Base-by-base conservation (phyloP, 83 land plant species). In the Picea abies region DNA sequence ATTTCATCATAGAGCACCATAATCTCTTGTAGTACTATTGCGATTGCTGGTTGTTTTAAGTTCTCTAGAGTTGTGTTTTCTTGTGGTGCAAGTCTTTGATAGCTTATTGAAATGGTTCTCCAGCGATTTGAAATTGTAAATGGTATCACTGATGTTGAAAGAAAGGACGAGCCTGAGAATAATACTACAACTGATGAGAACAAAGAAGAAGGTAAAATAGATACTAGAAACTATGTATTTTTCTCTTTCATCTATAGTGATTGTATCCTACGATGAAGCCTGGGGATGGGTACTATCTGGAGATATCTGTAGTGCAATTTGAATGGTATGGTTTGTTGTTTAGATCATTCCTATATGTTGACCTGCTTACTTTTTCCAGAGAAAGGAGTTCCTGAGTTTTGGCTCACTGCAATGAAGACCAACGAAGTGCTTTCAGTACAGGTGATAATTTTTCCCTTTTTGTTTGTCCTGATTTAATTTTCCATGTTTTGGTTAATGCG, bases 311-410 rank as follows among this genome's bases (percentile, higher is more conserved):
- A 32, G 20, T 56, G 32, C 56, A 81, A 69, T 47, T 35, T 22
- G 39, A 56, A 20, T 63, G 25, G 4, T 41, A n/a, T 20, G 5
- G 15, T 10, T 32, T 35, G 56, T 79, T 83, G 9, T 84, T 62
- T 65, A 22, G 52, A 65, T 79, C 12, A 14, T 65, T 26, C 56
- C 8, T 23, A 4, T 11, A 65, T 2, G 79, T 78, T 70, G 66
- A 78, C 26, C 23, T n/a, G n/a, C 20, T 39, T 52, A 12, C 5
- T 41, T 81, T 71, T 19, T 84, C 32, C 84, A 94, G 95, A 84
- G 82, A 94, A 92, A 87, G 98, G 98, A 72, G 98, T 95, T 9
- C 98, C 98, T 15, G 92, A 88, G 61, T 95, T 95, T 79, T 95
- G 98, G 98, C 88, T 95, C 10, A 89, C 79, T 52, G 98, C 94